Conservation (phyloP, 148 eudicot genomes). For the Chenopodium quinoa region DNA sequence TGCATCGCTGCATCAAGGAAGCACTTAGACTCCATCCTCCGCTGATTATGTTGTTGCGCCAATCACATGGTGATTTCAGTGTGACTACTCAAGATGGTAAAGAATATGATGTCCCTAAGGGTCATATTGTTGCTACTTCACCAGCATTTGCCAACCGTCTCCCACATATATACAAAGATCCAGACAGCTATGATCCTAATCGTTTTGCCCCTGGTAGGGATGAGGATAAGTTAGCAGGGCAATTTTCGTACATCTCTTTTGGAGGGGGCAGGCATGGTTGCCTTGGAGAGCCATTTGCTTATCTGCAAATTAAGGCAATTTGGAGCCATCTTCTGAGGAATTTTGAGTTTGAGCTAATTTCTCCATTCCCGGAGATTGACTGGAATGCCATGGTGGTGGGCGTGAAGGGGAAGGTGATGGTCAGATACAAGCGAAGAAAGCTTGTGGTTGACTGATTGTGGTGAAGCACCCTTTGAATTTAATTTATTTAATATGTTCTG, state of each 20-base stretch:
- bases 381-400: slow-evolving; percentile 68
- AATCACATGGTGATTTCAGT: slow-evolving; percentile 77
- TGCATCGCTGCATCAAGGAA: slow-evolving; percentile 85
- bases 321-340: slow-evolving; percentile 95
- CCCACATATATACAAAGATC: slow-evolving; percentile 68
- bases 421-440: slow-evolving; percentile 38
- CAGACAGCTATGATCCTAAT: slow-evolving; percentile 81
- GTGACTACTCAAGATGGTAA: slow-evolving; percentile 78
- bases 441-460: slow-evolving; percentile 23
- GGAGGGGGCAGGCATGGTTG: slow-evolving; percentile 99
- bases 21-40: slow-evolving; percentile 98
- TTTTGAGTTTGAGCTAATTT: slow-evolving; percentile 80
- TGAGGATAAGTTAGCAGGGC: slow-evolving; percentile 85
- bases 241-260: slow-evolving; percentile 77
- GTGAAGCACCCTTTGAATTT: not conserved
- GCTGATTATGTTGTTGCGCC: slow-evolving; percentile 75
- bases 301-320: slow-evolving; percentile 87
- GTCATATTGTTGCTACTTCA: slow-evolving; percentile 94
- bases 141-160: slow-evolving; percentile 96
- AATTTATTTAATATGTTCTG: not conserved
- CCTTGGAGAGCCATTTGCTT: slow-evolving; percentile 92
- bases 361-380: slow-evolving; percentile 95
- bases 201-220: slow-evolving; percentile 81
- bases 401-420: slow-evolving; percentile 42
- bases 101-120: slow-evolving; percentile 93